These are phyloP conservation scores for Trichomonas gallinae DNA, from an alignment of 208 protist genomes.

Conservation along the genomic window DNA sequence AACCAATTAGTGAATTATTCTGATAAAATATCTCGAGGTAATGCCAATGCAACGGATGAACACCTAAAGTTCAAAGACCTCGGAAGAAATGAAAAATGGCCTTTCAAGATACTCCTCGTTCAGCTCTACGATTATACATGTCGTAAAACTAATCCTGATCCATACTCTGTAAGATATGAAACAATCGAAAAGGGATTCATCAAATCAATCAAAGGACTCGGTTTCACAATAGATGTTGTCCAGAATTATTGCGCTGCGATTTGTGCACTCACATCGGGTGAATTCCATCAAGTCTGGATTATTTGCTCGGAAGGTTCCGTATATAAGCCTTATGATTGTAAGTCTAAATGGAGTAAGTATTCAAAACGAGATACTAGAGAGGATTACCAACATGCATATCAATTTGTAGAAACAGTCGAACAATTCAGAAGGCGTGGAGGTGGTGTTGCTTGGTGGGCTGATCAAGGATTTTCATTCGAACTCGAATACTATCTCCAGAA, in stretches of 20 bases:
- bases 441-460: neutral
- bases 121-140: neutral
- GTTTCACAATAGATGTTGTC: neutral
- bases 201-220: neutral
- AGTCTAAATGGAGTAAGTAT: neutral
- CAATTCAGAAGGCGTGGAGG: neutral
- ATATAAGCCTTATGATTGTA: neutral
- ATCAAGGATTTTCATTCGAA: neutral
- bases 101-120: neutral
- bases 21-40: neutral
- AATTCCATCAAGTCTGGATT: neutral
- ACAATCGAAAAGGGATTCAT: neutral
- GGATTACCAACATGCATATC: neutral
- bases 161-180: neutral
- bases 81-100: neutral
- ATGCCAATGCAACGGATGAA: neutral
- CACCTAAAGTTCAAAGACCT: neutral
- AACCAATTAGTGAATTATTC: neutral
- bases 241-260: neutral
- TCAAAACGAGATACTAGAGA: neutral
- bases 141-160: neutral
- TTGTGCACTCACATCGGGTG: neutral
- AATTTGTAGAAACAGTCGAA: neutral
- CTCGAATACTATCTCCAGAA: neutral
- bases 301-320: neutral